A percentile compares a stretch with the other conserved stretches of the same genome.
Evolutionary conservation across 345 rosid species (phyloP).

Genomic region (Brassica rapa): DNA sequence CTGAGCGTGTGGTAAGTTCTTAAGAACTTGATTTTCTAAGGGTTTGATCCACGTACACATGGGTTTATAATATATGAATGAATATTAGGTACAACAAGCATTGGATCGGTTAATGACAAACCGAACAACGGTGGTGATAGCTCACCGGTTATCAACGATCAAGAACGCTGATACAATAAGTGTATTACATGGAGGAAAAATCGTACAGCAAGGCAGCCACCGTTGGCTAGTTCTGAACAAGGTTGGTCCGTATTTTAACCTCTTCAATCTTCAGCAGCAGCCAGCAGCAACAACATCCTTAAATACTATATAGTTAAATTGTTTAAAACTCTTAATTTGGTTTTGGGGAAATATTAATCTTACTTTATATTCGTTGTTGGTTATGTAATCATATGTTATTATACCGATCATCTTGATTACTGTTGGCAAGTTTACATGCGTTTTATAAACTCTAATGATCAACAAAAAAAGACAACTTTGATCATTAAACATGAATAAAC

Average conservation of each 20-base stretch:
- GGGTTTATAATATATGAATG: constrained; percentile 3
- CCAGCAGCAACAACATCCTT: constrained; percentile 37
- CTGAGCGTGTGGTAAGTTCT: constrained; percentile 63
- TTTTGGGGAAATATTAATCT: constrained; percentile 8
- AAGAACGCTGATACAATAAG: constrained; percentile 78
- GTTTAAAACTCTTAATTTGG: neutral
- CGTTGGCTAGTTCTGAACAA: constrained; percentile 60
- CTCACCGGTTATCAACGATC: constrained; percentile 87
- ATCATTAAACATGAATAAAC: neutral
- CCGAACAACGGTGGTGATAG: constrained; percentile 84
- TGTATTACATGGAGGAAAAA: constrained; percentile 71
- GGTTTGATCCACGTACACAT: neutral
- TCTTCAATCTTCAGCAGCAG: constrained; percentile 80
- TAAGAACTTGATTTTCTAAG: neutral
- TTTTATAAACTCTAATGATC: neutral
- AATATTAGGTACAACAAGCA: constrained; percentile 63
- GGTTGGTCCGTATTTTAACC: constrained; percentile 79
- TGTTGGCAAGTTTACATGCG: too few species aligned
- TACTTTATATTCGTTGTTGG: constrained; percentile 5
- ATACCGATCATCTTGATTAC: neutral
- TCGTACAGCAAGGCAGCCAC: constrained; percentile 85
- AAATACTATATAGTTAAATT: constrained; percentile 10
- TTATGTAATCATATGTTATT: constrained; percentile 11
- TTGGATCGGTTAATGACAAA: constrained; percentile 75
- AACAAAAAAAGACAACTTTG: neutral